These are phyloP conservation scores for Naganishia albida DNA, from an alignment of 1,284 basidiomycete genomes.

Conservation along the genomic window DNA sequence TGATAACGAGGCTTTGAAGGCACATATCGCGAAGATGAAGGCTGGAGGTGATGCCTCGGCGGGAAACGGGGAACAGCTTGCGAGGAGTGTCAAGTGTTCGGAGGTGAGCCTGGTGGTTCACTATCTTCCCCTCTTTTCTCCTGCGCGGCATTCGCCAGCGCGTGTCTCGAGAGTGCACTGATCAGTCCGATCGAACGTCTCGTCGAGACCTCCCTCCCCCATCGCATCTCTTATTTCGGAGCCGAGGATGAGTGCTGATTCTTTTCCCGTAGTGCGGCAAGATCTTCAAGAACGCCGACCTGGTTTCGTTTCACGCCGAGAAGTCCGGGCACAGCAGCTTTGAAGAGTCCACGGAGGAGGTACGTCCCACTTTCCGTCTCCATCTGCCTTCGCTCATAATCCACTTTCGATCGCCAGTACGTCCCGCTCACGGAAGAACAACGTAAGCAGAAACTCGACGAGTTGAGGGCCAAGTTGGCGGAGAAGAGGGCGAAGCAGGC, in stretches of 20 bases:
- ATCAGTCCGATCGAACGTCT: too few species aligned
- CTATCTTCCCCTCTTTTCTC: conserved; percentile 3
- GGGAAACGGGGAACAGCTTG: conserved; percentile 46
- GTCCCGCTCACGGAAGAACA: conserved; percentile 89
- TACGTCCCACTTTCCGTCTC: conserved; percentile 45
- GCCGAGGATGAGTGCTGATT: too few species aligned
- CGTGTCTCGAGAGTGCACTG: background rate
- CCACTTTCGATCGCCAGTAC: conserved; percentile 16
- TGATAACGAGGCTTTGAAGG: conserved; percentile 61
- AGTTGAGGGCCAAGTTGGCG: conserved; percentile 74
- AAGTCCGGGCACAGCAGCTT: conserved; percentile 93
- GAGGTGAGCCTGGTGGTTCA: conserved; percentile 38
- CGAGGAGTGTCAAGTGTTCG: conserved; percentile 40
- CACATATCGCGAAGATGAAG: conserved; percentile 50
- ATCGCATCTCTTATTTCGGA: too few species aligned
- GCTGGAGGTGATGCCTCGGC: conserved; percentile 41
- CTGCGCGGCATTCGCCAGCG: conserved; percentile 2
- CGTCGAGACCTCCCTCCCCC: too few species aligned
- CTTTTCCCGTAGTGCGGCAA: conserved; percentile 66
- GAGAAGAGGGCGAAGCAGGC: conserved; percentile 72
- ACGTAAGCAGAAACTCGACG: conserved; percentile 76
- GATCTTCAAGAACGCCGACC: conserved; percentile 79
- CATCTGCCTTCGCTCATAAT: background rate
- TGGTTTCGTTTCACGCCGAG: conserved; percentile 92
- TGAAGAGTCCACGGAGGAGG: conserved; percentile 93